Percentiles rank a stretch among this genome's conserved stretches.
These are phyloP conservation scores for Adenanthera pavonina DNA, from an alignment of 306 rosid species.

Conservation along the genomic window DNA sequence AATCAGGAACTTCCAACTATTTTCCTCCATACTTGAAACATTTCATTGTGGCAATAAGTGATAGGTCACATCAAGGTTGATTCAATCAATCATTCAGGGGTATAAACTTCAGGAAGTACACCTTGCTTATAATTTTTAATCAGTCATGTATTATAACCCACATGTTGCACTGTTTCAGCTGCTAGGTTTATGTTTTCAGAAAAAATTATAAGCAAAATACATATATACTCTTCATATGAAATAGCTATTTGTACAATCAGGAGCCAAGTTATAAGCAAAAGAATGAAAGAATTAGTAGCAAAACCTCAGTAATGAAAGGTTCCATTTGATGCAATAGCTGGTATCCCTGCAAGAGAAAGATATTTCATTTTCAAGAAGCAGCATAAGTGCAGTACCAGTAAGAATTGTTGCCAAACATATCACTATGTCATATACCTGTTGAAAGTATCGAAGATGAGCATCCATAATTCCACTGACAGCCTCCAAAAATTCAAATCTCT, in stretches of 20 bases:
- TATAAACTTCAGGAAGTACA: constrained; percentile 6
- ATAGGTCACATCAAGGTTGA: constrained; percentile 11
- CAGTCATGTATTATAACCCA: constrained; percentile 16
- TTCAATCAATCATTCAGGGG: constrained; percentile 23
- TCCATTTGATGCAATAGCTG: constrained; percentile 57
- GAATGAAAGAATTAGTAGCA: constrained; percentile 26
- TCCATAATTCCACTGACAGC: constrained; percentile 78
- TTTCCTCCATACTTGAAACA: constrained; percentile 19
- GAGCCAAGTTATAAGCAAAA: constrained; percentile 28
- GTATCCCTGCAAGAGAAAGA: constrained; percentile 52
- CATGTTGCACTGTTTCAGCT: constrained; percentile 25
- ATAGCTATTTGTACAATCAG: constrained; percentile 21
- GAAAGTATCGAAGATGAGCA: constrained; percentile 85
- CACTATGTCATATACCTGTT: constrained; percentile 59
- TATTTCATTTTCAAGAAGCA: constrained; percentile 31
- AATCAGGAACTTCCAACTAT: constrained; percentile 20
- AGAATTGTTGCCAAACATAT: constrained; percentile 27
- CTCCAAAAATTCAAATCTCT: constrained; percentile 76
- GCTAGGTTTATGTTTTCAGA: constrained; percentile 25
- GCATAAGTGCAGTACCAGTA: constrained; percentile 32
- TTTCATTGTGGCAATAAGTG: constrained; percentile 18
- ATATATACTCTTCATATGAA: constrained; percentile 24
- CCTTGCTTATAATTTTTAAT: constrained; percentile 20
- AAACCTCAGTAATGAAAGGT: constrained; percentile 64
- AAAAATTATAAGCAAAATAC: constrained; percentile 21